phyloP scores from a whole-genome alignment of 352 stramenopile genomes.

The Phytopythium ostracodes region DNA sequence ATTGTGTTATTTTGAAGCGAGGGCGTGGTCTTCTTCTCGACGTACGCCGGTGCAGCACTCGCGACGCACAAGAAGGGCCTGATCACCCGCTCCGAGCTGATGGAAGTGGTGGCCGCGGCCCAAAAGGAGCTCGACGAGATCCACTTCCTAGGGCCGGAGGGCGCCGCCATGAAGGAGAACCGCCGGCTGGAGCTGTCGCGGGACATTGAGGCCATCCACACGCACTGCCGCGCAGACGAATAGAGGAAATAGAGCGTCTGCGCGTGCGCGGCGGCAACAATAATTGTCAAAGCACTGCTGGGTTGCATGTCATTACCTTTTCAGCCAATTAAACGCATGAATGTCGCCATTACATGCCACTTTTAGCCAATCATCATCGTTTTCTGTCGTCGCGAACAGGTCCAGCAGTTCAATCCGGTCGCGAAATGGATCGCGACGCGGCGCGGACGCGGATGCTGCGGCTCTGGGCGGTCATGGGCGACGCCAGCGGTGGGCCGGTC shows the following conservation, averaged over 20 bases:
- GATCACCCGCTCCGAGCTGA: constrained; percentile 45
- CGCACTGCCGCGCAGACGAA: constrained; percentile 10
- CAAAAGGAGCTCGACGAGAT: constrained; percentile 47
- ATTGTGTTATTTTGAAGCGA: constrained; percentile 23
- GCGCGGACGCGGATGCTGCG: constrained; percentile 50
- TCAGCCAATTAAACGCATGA: constrained; percentile 20
- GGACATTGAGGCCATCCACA: constrained; percentile 34
- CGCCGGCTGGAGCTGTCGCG: constrained; percentile 34
- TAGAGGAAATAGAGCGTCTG: constrained; percentile 3
- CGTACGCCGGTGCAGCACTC: constrained; percentile 60
- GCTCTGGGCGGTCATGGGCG: constrained; percentile 37
- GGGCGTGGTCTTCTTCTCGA: constrained; percentile 72
- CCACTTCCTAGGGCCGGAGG: constrained; percentile 39
- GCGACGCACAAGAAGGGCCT: constrained; percentile 55
- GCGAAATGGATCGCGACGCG: constrained; percentile 33
- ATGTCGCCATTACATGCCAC: neutral
- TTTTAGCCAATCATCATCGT: neutral
- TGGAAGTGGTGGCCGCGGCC: constrained; percentile 31
- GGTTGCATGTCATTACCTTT: neutral
- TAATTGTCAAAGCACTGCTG: neutral
- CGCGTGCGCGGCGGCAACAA: neutral
- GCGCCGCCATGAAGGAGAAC: constrained; percentile 29
- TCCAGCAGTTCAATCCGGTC: neutral
- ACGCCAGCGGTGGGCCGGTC: constrained; percentile 10
- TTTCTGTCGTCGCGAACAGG: neutral